Conservation (phyloP, 257 asterid species). For the Anisodus acutangulus region DNA sequence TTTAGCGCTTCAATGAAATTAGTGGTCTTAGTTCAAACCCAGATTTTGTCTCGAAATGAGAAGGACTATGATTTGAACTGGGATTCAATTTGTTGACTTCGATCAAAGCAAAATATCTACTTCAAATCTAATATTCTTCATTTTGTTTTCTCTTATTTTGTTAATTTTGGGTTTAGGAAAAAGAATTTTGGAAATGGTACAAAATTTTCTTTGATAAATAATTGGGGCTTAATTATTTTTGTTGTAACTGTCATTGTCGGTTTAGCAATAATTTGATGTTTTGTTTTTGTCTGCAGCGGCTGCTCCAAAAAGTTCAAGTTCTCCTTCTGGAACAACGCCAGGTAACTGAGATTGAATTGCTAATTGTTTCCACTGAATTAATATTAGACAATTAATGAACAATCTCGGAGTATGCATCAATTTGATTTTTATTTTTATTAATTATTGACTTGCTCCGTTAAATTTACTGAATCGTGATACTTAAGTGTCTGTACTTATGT, state of each 20-base stretch:
- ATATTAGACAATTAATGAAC: neutral
- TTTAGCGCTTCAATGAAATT: too few species aligned
- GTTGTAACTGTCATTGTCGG: neutral
- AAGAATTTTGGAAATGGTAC: too few species aligned
- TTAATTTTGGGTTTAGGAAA: neutral
- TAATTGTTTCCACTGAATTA: neutral
- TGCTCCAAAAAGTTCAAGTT: constrained; percentile 18
- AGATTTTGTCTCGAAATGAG: neutral
- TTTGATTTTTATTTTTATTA: neutral
- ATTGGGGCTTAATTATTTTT: neutral
- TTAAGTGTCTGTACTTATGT: neutral
- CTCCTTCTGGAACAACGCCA: constrained; percentile 15
- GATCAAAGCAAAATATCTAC: neutral
- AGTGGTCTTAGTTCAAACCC: neutral
- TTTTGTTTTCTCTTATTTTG: neutral
- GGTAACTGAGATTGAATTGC: constrained; percentile 16
- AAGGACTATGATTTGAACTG: neutral
- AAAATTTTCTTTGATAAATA: too few species aligned
- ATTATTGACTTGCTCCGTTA: neutral
- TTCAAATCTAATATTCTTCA: neutral
- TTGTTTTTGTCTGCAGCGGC: constrained; percentile 6
- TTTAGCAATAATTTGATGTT: neutral
- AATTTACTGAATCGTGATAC: neutral
- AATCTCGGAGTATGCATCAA: neutral
- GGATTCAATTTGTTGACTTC: neutral